Percentiles rank a stretch among this genome's conserved stretches.
phyloP scores from a whole-genome alignment of 1,139 yeast genomes.

The Hansenula sp. region DNA sequence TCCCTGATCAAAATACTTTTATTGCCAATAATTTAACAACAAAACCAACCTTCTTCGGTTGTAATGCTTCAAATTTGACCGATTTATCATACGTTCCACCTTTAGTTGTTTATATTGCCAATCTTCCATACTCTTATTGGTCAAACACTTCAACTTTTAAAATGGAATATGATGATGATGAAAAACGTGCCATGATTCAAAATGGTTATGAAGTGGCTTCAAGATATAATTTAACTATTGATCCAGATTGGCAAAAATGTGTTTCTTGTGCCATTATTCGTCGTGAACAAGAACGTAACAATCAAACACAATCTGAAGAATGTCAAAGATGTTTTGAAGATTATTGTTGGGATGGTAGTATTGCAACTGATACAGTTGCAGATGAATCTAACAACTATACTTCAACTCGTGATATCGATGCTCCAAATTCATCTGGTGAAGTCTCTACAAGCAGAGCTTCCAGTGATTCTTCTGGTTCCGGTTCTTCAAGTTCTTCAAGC shows the following conservation, averaged over 20 bases:
- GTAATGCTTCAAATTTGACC: constrained; percentile 67
- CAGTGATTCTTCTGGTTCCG: constrained; percentile 1
- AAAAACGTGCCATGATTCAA: constrained; percentile 55
- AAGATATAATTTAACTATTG: constrained; percentile 68
- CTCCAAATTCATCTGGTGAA: constrained; percentile 6
- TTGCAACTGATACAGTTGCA: constrained; percentile 8
- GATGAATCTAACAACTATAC: constrained; percentile 5
- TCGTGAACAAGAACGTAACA: constrained; percentile 73
- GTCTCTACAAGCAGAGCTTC: constrained; percentile 4
- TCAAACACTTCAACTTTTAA: constrained; percentile 74
- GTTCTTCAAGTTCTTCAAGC: constrained; percentile 4
- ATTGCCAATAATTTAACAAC: constrained; percentile 49
- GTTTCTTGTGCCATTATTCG: constrained; percentile 86
- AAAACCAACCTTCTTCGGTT: constrained; percentile 82
- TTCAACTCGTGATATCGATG: constrained; percentile 1
- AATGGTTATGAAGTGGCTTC: constrained; percentile 83
- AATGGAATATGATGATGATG: constrained; percentile 54
- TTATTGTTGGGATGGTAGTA: constrained; percentile 80
- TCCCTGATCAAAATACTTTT: constrained; percentile 72
- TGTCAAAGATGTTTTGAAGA: constrained; percentile 67
- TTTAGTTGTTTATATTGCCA: constrained; percentile 74
- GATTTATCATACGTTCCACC: constrained; percentile 57
- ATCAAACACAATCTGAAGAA: constrained; percentile 59
- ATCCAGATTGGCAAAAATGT: constrained; percentile 72
- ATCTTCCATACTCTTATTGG: constrained; percentile 61